A percentile compares a stretch with the other conserved stretches of the same genome.
Evolutionary conservation across 176 grass and related monocot genomes (phyloP).

Genomic region (Otatea glauca): DNA sequence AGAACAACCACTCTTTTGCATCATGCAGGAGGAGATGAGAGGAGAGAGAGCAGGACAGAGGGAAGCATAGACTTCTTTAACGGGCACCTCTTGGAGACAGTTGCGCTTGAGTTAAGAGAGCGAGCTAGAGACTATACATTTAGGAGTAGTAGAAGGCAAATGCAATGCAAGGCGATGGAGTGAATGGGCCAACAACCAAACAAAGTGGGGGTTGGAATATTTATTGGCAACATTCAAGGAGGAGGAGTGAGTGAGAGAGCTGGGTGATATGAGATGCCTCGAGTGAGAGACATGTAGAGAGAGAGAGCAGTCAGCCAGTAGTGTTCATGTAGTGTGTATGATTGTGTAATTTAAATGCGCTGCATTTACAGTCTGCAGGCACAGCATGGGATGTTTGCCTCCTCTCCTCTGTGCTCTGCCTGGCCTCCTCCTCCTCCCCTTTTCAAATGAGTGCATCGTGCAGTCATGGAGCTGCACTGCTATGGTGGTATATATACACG

Average conservation of each 20-base stretch:
- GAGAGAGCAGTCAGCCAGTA: neutral
- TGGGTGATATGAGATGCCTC: neutral
- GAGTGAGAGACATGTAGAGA: constrained; percentile 31
- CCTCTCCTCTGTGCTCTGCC: neutral
- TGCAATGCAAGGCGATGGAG: neutral
- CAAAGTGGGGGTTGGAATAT: constrained; percentile 48
- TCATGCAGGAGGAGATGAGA: neutral
- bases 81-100: constrained; percentile 22
- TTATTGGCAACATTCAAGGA: constrained; percentile 55
- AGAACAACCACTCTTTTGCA: constrained; percentile 22
- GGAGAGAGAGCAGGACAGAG: constrained; percentile 8
- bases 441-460: neutral
- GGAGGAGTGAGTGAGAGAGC: neutral
- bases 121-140: neutral
- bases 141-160: neutral
- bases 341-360: constrained; percentile 15
- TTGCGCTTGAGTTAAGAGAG: no score
- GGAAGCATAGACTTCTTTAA: constrained; percentile 38
- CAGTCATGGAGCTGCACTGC: neutral
- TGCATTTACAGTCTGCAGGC: constrained; percentile 27
- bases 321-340: neutral
- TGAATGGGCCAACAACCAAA: constrained; percentile 41
- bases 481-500: neutral
- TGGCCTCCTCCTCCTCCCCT: neutral
- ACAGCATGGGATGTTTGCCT: constrained; percentile 27